Evolutionary conservation across 116 monocot genomes (phyloP), one percentile per base, ranked within the genome.

Genomic region (Phalaenopsis hybrid): DNA sequence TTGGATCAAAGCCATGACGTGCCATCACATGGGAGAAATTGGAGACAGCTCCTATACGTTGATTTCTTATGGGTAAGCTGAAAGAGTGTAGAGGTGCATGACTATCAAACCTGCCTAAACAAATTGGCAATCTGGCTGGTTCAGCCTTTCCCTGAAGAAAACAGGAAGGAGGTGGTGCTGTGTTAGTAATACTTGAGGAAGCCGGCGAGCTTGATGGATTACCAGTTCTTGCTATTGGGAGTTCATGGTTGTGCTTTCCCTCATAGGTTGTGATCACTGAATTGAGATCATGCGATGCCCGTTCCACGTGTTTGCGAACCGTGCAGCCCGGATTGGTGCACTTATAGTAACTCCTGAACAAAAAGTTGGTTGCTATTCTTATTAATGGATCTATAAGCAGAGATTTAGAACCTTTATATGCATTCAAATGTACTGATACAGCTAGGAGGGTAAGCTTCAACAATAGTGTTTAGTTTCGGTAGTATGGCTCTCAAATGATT

Each of bases 321-420:
- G 80, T 79, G 87, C 95, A 95, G 21, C 91, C 93, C 7, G 78
- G 84, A 59, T 83, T 74, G 23, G 92, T 95, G 88, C 95, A 95
- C 83, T 95, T 95, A 87, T 92, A 95, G 74, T 95, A 95, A 83
- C 95, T 95, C 86, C 95, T 95, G 88, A 85, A 13, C 41, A 65
- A 18, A 79, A 75, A 75, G 75, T 77, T 2, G 75, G 44, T 20
- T 44, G 33, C 16, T 73, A 16, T 6, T 15, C 72, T 41, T 73
- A 73, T 13, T 34, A 31, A 73, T 34, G 72, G 37, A 2, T 41
- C 16, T 41, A 67, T 8, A 23, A 7, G n/a, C 23, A 55, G 55
- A 15, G 41, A 41, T 41, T 41, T 2, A 41, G 41, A 55, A 55
- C 55, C 13, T 55, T 55, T 16, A 55, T 15, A 55, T 55, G 55